phyloP scores from a whole-genome alignment of 2,329 filamentous ascomycete species.

The Dryadomyces sulphureus region DNA sequence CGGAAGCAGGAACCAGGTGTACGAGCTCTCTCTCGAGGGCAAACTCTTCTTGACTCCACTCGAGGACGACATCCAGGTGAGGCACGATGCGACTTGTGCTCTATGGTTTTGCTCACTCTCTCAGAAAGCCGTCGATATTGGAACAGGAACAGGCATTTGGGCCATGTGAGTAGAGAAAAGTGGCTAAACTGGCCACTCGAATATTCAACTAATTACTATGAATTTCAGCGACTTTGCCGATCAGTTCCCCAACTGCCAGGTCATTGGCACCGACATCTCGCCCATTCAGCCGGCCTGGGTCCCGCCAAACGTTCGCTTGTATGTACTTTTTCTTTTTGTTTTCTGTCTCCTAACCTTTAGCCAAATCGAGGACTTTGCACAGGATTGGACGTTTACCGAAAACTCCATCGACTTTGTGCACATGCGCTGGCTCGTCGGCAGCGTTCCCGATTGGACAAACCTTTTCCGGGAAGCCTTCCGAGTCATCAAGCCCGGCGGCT shows the following conservation, averaged over 20 bases:
- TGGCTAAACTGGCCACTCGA: constrained; percentile 12
- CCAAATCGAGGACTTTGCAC: constrained; percentile 46
- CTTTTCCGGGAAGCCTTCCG: constrained; percentile 31
- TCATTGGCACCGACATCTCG: constrained; percentile 39
- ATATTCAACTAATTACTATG: no score
- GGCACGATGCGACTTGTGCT: no score
- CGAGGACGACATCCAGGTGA: neutral
- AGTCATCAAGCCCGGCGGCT: constrained; percentile 37
- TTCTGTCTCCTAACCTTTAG: constrained; percentile 2
- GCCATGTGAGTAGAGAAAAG: constrained; percentile 13
- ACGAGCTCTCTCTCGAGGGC: neutral
- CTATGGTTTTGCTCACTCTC: neutral
- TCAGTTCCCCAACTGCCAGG: constrained; percentile 27
- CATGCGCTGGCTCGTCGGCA: constrained; percentile 35
- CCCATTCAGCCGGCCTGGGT: constrained; percentile 41
- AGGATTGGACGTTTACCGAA: constrained; percentile 28
- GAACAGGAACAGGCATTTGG: constrained; percentile 38
- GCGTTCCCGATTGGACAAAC: constrained; percentile 34
- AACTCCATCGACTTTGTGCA: constrained; percentile 42
- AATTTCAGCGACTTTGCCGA: constrained; percentile 23
- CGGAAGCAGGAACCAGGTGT: neutral
- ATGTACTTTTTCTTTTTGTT: neutral
- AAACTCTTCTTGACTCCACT: neutral
- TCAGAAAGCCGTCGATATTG: constrained; percentile 20
- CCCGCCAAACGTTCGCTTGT: constrained; percentile 36